Base-by-base conservation (phyloP, 2,329 filamentous ascomycete genomes). In the Hymenoscyphus repandus region DNA sequence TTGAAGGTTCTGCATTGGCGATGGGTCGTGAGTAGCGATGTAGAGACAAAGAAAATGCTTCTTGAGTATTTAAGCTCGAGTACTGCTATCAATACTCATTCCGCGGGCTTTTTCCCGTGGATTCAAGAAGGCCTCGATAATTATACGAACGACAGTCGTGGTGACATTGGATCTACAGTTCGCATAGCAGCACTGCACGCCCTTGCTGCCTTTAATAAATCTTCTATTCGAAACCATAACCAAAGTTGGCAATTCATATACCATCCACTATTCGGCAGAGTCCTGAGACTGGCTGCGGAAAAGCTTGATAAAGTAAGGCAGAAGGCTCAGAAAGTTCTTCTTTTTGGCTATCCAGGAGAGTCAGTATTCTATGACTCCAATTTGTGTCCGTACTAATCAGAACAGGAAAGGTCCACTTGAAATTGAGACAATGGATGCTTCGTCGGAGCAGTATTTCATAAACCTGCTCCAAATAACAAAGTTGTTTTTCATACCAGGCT, bases 151-250 rank as follows among this genome's bases (percentile, higher is more conserved):
- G 92, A 89, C 58, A 85, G 91, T 12, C 78, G 90, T 50, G 93
- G 93, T 13, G 93, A 99, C 63, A 79, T 97, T 44, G 93, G 93
- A 5, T 95, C 91, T 0, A 80, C 91, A 47, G 86, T 95, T 3
- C 80, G 93, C 3, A 73, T 92, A 5, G 86, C 91, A 66, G 91
- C 89, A 20, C 77, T 96, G 11, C 77, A 80, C 53, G 82, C 81
- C 2, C 74, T 90, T 1, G 82, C 78, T 70, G 32, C 66, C 65
- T 6, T 70, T 71, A 36, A 49, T 43, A 54, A 17, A 20, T 30
- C n/a, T 10, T 45, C 22, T 27, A 27, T 27, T 22, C 6, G 40
- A 43, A 1, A 5, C n/a, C 13, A 17, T 38, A 11, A 18, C 22
- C 18, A 58, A 32, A 10, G 58, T 17, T 31, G n/a, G 7, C 10